phyloP scores from a whole-genome alignment of 495 filamentous ascomycete species.

The Margaritispora aquatica region DNA sequence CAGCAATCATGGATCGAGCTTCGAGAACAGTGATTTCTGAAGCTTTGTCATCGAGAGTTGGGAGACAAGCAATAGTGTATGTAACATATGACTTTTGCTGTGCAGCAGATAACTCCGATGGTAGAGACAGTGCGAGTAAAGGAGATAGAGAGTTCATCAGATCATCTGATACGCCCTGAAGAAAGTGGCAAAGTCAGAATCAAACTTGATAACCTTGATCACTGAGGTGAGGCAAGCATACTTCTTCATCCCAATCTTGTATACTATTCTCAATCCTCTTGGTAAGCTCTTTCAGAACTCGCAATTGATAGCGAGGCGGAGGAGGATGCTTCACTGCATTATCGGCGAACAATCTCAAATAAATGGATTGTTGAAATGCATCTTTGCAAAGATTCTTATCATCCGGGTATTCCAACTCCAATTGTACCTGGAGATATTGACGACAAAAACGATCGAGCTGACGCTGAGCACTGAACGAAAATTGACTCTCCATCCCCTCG shows the following conservation, averaged over 20 bases:
- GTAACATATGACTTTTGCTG: slow-evolving; percentile 72
- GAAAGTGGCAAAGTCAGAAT: slow-evolving; percentile 12
- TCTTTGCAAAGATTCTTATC: slow-evolving; percentile 43
- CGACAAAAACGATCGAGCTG: slow-evolving; percentile 40
- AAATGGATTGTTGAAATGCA: slow-evolving; percentile 55
- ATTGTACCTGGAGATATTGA: slow-evolving; percentile 63
- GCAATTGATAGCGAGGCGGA: slow-evolving; percentile 60
- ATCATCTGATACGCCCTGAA: slow-evolving; percentile 69
- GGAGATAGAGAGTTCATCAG: slow-evolving; percentile 55
- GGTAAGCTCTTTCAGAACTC: slow-evolving; percentile 64
- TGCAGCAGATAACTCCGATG: slow-evolving; percentile 52
- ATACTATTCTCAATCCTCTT: slow-evolving; percentile 60
- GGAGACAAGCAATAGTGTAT: slow-evolving; percentile 48
- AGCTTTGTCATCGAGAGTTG: slow-evolving; percentile 11
- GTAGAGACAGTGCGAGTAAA: slow-evolving; percentile 53
- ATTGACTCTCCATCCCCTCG: slow-evolving; percentile 14
- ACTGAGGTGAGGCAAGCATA: slow-evolving; percentile 39
- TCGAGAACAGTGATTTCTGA: slow-evolving; percentile 56
- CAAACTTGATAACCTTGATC: slow-evolving; percentile 6
- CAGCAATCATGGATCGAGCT: slow-evolving; percentile 65
- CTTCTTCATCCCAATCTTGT: slow-evolving; percentile 74
- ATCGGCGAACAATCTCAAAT: slow-evolving; percentile 55
- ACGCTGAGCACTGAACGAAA: slow-evolving; percentile 9
- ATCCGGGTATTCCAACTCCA: slow-evolving; percentile 49
- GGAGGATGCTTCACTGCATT: slow-evolving; percentile 43